A percentile compares a stretch with the other conserved stretches of the same genome.
These are phyloP conservation scores for Syzygium aromaticum DNA, from an alignment of 345 rosid genomes.

Conservation along the genomic window DNA sequence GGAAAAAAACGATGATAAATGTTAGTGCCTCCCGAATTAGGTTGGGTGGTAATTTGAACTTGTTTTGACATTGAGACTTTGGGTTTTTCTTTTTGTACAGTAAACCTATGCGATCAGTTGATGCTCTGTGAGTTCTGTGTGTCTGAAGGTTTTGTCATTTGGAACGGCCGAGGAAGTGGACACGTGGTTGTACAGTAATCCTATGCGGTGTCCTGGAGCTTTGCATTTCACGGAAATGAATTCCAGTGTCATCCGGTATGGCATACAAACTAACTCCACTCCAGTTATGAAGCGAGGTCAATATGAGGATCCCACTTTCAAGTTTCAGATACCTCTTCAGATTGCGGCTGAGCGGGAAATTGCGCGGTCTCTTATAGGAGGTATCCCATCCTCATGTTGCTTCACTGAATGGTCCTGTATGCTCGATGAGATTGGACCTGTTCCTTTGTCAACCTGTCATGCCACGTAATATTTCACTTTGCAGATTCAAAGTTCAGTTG, in stretches of 20 bases:
- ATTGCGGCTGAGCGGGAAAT: slow-evolving; percentile 83
- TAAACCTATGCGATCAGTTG: background rate
- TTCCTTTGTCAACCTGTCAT: background rate
- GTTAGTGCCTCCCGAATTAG: background rate
- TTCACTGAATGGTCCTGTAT: background rate
- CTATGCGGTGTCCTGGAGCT: slow-evolving; percentile 54
- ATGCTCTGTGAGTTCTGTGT: background rate
- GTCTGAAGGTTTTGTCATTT: slow-evolving; percentile 50
- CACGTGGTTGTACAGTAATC: slow-evolving; percentile 50
- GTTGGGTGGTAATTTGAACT: background rate
- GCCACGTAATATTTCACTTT: background rate
- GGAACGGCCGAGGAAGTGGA: slow-evolving; percentile 42
- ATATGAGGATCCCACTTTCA: slow-evolving; percentile 53
- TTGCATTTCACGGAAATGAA: slow-evolving; percentile 53
- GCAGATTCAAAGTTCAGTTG: slow-evolving; percentile 63
- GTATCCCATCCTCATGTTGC: slow-evolving; percentile 10
- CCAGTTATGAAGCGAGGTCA: slow-evolving; percentile 29
- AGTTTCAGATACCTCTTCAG: slow-evolving; percentile 86
- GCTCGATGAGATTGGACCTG: background rate
- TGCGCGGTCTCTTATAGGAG: slow-evolving; percentile 65
- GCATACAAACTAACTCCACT: slow-evolving; percentile 81
- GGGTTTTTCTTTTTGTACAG: background rate
- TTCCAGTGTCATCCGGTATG: slow-evolving; percentile 55
- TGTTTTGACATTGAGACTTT: background rate
- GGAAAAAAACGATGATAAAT: background rate